Evolutionary conservation across 2,329 filamentous ascomycete genomes (phyloP).

Genomic region (Claviceps fusiformis): DNA sequence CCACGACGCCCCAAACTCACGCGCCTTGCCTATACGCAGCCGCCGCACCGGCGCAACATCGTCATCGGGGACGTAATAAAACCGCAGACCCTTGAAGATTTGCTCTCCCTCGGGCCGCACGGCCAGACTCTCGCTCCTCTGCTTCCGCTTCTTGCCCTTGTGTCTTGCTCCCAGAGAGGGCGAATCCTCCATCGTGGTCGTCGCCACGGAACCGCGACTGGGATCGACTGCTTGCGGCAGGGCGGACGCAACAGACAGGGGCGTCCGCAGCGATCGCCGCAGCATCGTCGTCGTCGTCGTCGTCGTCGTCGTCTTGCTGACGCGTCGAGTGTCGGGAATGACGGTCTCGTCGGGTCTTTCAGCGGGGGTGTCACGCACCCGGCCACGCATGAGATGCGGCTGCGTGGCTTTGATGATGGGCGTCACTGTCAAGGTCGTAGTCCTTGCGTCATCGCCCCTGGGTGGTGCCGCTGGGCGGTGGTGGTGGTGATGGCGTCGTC

Average conservation of each 20-base stretch:
- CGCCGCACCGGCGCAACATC: constrained; percentile 55
- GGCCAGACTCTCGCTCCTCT: constrained; percentile 21
- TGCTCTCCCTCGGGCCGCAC: constrained; percentile 37
- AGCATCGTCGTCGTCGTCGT: no score
- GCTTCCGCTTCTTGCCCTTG: constrained; percentile 32
- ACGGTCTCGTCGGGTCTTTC: constrained; percentile 13
- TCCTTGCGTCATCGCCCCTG: neutral
- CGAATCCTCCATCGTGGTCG: constrained; percentile 5
- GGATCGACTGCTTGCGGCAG: neutral
- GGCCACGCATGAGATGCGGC: neutral
- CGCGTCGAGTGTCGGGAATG: constrained; percentile 16
- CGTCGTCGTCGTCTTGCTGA: constrained; percentile 15
- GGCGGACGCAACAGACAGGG: neutral
- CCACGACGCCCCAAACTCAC: constrained; percentile 65
- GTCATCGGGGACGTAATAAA: constrained; percentile 73
- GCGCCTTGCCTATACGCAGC: constrained; percentile 59
- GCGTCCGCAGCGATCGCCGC: constrained; percentile 12
- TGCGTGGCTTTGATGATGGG: constrained; percentile 19
- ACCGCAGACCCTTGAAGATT: constrained; percentile 46
- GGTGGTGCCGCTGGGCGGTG: neutral
- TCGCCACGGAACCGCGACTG: neutral
- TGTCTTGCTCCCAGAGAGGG: constrained; percentile 11
- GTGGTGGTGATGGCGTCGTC: neutral
- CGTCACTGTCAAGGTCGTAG: neutral
- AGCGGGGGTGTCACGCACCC: neutral